Base-by-base conservation (phyloP, 106 monocot genomes). In the Vanilla planifolia region DNA sequence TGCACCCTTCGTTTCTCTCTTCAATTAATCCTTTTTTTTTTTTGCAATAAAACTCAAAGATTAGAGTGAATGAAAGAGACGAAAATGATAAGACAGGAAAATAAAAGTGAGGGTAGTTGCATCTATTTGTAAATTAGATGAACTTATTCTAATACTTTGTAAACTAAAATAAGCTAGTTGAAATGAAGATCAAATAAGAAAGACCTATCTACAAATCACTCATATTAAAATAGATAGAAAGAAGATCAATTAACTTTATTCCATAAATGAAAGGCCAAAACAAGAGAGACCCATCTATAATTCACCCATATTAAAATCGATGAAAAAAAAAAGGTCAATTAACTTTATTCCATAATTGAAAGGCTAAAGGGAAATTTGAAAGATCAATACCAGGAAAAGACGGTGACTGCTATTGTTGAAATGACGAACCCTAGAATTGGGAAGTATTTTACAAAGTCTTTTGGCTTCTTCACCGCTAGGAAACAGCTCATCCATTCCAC, bases 401-500 rank as follows among this genome's bases (percentile, higher is more conserved):
- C 60, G 55, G 32, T 92, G 92, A 51, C 78, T 75, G 69, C 74
- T 79, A 36, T 88, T 76, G 51, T 79, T 81, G 67, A 81, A 92
- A 76, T 78, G 69, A 52, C 92, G 92, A 32, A 81, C 69, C 63
- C 88, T 84, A 67, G 75, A 75, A 71, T 88, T 92, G 48, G 77
- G 67, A 27, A 88, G n/a, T 8, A 51, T 19, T 22, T 47, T 64
- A 48, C 63, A 52, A 68, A 92, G 75, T 66, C 81, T 78, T 64
- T 76, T 71, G 53, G 88, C 92, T 76, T 92, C 92, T 45, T 88
- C 78, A 48, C 30, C 41, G 62, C 80, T 92, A 45, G 87, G 87
- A 11, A 88, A 78, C 51, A 92, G 58, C 64, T 79, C 75, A 58
- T 92, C 92, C 21, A 60, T 88, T 67, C 87, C 88, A 81, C 92